Base-by-base conservation (phyloP, 139 green algal genomes). In the Chlorella sp. region DNA sequence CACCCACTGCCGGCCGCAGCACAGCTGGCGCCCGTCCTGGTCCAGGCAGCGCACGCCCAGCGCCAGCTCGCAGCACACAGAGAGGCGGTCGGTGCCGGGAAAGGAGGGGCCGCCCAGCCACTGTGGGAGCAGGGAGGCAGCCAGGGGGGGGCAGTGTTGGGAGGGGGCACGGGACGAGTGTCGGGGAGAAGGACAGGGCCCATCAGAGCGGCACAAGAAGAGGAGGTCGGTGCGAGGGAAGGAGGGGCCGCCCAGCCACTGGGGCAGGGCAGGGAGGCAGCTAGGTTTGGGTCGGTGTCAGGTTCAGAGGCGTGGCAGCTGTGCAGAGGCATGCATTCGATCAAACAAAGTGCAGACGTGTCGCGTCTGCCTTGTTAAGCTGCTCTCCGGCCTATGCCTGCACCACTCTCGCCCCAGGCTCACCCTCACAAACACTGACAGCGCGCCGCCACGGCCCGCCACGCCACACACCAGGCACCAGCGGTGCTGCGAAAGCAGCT, bases 241-340 rank as follows among this genome's bases (percentile, higher is more conserved):
- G 30, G 30, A 37, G 3, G 84, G 66, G 2, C 84, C 84, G 5
- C 84, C 84, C 39, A 88, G 84, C 84, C 84, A 88, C 84, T 88
- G 84, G 48, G 48, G 48, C 48, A 57, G 48, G 48, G 48, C 7
- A 5, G 48, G 48, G 9, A 69, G 14, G 15, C 15, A 1, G 60
- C 28, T 28, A 28, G n/a, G n/a, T 16, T 16, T 11, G 36, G 73
- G 73, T 19, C 9, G 48, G 48, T n/a, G 48, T 57, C 48, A 57
- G 48, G 48, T 5, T 16, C 48, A 57, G 48, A 9, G 48, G 48
- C 48, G 5, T 57, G 48, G 48, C 48, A 57, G 48, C 48, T 57
- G 9, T 57, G 48, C 48, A 57, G 7, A 57, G n/a, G n/a, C n/a
- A n/a, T n/a, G n/a, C n/a, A n/a, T n/a, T n/a, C n/a, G n/a, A n/a